Evolutionary conservation across 805 yeast species (phyloP).

Genomic region (Sugiyamaella mastotermitis): DNA sequence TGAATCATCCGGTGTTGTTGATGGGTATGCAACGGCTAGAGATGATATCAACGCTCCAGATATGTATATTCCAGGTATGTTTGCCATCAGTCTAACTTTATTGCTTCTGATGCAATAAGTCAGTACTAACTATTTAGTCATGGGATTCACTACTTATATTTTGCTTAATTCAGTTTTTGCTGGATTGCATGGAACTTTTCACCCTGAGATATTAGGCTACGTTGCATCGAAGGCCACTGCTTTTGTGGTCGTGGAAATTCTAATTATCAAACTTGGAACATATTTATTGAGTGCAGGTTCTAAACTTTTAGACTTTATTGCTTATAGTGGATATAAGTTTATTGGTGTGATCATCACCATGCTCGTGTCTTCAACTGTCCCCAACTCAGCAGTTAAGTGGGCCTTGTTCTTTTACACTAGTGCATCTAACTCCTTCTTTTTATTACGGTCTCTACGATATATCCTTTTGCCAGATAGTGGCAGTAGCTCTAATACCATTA

Average conservation of each 20-base stretch:
- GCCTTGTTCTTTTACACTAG: constrained; percentile 45
- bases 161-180: constrained; percentile 76
- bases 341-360: constrained; percentile 49
- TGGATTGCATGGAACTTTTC: constrained; percentile 84
- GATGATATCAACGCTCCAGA: constrained; percentile 95
- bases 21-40: constrained; percentile 64
- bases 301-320: constrained; percentile 73
- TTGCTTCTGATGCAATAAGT: constrained; percentile 52
- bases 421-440: constrained; percentile 48
- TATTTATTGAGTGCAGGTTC: constrained; percentile 69
- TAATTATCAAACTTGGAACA: constrained; percentile 71
- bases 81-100: constrained; percentile 87
- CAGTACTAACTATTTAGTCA: constrained; percentile 67
- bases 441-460: constrained; percentile 52
- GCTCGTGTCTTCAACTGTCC: constrained; percentile 27
- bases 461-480: constrained; percentile 59
- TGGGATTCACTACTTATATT: constrained; percentile 87
- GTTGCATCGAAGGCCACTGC: constrained; percentile 84
- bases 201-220: constrained; percentile 86
- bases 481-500: constrained; percentile 41
- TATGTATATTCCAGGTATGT: constrained; percentile 85
- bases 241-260: constrained; percentile 68
- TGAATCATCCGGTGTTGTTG: constrained; percentile 33
- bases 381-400: constrained; percentile 39
- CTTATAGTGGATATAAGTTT: constrained; percentile 92